These are phyloP conservation scores for Barnettozyma hawaiiensis DNA, from an alignment of 1,139 yeast genomes.

Conservation along the genomic window DNA sequence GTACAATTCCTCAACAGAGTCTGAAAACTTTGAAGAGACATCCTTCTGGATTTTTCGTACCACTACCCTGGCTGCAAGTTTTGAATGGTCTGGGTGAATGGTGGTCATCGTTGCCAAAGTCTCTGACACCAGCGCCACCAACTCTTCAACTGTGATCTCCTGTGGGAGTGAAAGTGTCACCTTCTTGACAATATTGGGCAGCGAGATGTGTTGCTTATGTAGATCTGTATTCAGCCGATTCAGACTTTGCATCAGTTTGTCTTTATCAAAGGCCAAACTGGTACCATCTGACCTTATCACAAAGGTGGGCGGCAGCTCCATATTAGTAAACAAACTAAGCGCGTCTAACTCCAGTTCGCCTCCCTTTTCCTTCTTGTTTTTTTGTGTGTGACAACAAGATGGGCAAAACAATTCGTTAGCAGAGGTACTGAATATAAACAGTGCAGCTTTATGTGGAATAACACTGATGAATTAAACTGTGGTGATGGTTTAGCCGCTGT, in stretches of 20 bases:
- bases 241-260: slow-evolving; percentile 7
- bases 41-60: slow-evolving; percentile 89
- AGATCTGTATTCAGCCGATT: slow-evolving; percentile 35
- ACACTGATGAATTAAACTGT: no score
- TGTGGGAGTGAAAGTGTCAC: slow-evolving; percentile 57
- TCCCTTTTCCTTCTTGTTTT: no score
- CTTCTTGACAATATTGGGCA: slow-evolving; percentile 54
- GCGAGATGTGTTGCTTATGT: slow-evolving; percentile 53
- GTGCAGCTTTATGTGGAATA: no score
- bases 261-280: slow-evolving; percentile 8
- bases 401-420: no score
- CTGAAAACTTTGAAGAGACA: slow-evolving; percentile 72
- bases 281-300: slow-evolving; percentile 13
- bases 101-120: slow-evolving; percentile 97
- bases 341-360: no score
- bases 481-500: no score
- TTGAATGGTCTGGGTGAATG: slow-evolving; percentile 92
- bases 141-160: slow-evolving; percentile 79
- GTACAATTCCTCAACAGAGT: slow-evolving; percentile 56
- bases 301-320: no score
- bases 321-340: no score
- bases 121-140: slow-evolving; percentile 89
- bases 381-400: no score
- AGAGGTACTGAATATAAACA: no score
- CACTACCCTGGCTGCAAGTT: slow-evolving; percentile 91